phyloP scores from a whole-genome alignment of 1,284 basidiomycete species.

The Leccinum subspadiceum region DNA sequence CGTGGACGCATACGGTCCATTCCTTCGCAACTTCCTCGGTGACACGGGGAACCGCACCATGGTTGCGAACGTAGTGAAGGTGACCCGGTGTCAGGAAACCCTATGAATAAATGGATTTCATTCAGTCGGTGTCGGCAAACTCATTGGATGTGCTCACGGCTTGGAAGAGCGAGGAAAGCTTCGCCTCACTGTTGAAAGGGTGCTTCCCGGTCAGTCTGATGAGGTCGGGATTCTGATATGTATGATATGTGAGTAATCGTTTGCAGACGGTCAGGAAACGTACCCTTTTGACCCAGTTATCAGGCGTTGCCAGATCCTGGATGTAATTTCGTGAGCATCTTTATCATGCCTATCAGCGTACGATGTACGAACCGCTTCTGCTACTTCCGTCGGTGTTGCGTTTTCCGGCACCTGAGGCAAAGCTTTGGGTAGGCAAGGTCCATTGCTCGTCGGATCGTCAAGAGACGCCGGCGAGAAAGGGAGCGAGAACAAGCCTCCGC shows the following conservation, averaged over 20 bases:
- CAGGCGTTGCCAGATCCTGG: conserved; percentile 39
- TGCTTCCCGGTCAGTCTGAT: conserved; percentile 59
- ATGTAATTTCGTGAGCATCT: background rate
- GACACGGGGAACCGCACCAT: conserved; percentile 61
- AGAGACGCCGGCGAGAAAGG: conserved; percentile 22
- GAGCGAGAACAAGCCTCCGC: conserved; percentile 7
- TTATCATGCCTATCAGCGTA: background rate
- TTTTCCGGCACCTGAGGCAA: conserved; percentile 24
- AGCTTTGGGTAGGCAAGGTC: conserved; percentile 16
- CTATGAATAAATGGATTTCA: conserved; percentile 11
- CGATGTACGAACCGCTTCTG: conserved; percentile 19
- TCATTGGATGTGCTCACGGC: conserved; percentile 9
- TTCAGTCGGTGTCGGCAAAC: background rate
- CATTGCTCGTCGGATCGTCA: conserved; percentile 18
- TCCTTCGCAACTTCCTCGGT: conserved; percentile 36
- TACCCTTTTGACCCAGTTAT: conserved; percentile 44
- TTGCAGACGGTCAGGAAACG: background rate
- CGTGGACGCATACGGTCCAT: conserved; percentile 56
- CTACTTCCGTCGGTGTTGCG: conserved; percentile 18
- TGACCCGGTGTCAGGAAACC: conserved; percentile 65
- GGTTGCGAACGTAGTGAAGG: conserved; percentile 68
- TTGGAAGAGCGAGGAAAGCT: conserved; percentile 46
- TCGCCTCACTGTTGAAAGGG: conserved; percentile 62
- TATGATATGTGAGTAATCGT: background rate
- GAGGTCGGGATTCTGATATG: conserved; percentile 21